Evolutionary conservation across 768 basidiomycete species (phyloP), one percentile per base, ranked within the genome.

Genomic region (Nidularia sp.): DNA sequence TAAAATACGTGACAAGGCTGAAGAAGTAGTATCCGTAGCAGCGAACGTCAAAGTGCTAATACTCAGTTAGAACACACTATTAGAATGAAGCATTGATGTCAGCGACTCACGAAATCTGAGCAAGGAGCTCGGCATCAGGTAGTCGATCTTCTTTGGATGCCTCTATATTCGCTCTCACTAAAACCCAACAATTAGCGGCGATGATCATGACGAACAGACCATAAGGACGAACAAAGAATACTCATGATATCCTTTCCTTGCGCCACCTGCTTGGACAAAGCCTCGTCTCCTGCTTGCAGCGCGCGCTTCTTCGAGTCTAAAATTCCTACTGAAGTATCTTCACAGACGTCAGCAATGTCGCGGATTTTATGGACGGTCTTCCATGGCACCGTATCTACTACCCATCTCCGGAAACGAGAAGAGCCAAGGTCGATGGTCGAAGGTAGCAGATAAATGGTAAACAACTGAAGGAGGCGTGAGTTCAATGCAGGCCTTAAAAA

Each of bases 171-270:
- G 65, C 68, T 51, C 54, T 63, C 55, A 73, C 72, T 73, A 34
- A 33, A 15, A n/a, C 22, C n/a, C 39, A 41, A 5, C 39, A 41
- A 41, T 10, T 41, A 41, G 15, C 10, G 12, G 3, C 39, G 39
- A 41, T 12, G 39, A 12, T 41, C 25, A 29, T 41, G 39, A 41
- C 10, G 15, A 41, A 41, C 12, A 41, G 15, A 41, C 15, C 3
- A 41, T 18, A 12, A 41, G 15, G 15, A 41, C 39, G 4, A 41
- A 41, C 39, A 41, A 18, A 41, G 39, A 12, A 41, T 41, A 41
- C 39, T 41, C 53, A 79, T 68, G 33, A 79, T 68, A 56, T 79
- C 78, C 50, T 74, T 75, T 9, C 74, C 76, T 53, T 65, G 60
- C 10, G 66, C 71, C 41, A 73, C 63, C 49, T 74, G 69, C 5